Conservation (phyloP, 805 yeast genomes). For the Cyberlindnera japonica region DNA sequence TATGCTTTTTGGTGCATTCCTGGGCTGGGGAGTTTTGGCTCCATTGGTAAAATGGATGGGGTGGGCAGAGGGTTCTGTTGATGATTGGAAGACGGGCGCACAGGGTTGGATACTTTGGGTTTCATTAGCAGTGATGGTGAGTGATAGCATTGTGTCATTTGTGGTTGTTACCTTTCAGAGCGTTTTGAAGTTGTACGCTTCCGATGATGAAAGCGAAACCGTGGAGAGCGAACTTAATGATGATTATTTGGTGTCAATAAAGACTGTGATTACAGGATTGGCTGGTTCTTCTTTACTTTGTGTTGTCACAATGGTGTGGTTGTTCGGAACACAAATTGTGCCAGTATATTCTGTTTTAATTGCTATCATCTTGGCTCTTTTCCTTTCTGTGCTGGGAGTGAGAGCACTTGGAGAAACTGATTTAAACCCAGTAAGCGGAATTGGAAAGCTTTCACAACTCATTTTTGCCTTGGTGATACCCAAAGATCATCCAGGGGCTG, state of each 20-base stretch:
- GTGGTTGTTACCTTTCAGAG: conserved; percentile 54
- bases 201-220: neutral
- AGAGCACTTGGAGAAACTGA: conserved; percentile 97
- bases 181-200: conserved; percentile 21
- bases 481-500: conserved; percentile 68
- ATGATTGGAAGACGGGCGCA: conserved; percentile 90
- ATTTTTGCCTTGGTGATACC: conserved; percentile 83
- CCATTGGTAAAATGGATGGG: conserved; percentile 65
- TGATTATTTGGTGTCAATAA: conserved; percentile 46
- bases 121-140: conserved; percentile 87
- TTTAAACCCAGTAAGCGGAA: conserved; percentile 93
- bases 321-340: conserved; percentile 62
- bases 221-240: conserved; percentile 31
- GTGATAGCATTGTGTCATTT: conserved; percentile 83
- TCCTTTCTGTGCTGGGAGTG: conserved; percentile 82
- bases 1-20: conserved; percentile 83
- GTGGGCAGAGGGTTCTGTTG: conserved; percentile 90
- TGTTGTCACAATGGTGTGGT: conserved; percentile 53
- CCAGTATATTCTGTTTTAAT: conserved; percentile 67
- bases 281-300: conserved; percentile 65
- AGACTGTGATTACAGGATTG: conserved; percentile 56
- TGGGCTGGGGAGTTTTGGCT: conserved; percentile 93
- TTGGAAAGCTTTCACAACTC: conserved; percentile 89
- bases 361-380: conserved; percentile 71
- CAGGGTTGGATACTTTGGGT: conserved; percentile 99